Base-by-base conservation (phyloP, 768 basidiomycete species). In the Mycena vulgaris region DNA sequence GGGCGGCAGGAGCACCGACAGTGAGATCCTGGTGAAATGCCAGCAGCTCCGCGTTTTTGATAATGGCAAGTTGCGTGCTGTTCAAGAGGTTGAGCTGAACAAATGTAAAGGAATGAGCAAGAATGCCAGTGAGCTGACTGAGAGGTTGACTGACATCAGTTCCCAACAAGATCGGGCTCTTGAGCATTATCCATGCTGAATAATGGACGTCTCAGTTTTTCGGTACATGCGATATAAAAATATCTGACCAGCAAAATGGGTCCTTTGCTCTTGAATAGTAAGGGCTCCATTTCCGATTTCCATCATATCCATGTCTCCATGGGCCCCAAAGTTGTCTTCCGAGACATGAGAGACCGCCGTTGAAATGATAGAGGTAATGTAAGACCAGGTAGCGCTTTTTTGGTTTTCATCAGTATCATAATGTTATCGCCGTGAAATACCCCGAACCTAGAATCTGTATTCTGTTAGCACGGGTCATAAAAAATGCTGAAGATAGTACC, bases 231-330 rank as follows among this genome's bases (percentile, higher is more conserved):
- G 16, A 14, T 5, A 17, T 11, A 19, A 52, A 13, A 55, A 25
- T 17, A 3, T 27, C 47, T 45, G 16, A 68, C 66, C 58, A n/a
- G 88, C 87, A 65, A 89, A 89, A 78, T 89, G 88, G 11, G 88
- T 88, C 8, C 88, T 83, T 51, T 89, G 80, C 69, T 89, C 88
- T 66, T 85, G 75, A 28, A 85, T 78, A 2, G 86, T 87, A 23
- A 88, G 77, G 39, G 76, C 79, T 5, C 88, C 88, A 70, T 89
- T 89, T 37, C 88, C 84, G 39, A 86, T 85, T 69, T 86, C 83
- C 83, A 86, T 85, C 88, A 89, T 89, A 74, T 89, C 88, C 88
- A 89, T 89, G 66, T 89, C 88, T 65, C 88, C 88, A 71, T 89
- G 88, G 0, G 83, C 80, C 45, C 77, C 83, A 72, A 89, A 89